Evolutionary conservation across 1,284 basidiomycete species (phyloP), one percentile per base, ranked within the genome.

Genomic region (Boletus mariae): DNA sequence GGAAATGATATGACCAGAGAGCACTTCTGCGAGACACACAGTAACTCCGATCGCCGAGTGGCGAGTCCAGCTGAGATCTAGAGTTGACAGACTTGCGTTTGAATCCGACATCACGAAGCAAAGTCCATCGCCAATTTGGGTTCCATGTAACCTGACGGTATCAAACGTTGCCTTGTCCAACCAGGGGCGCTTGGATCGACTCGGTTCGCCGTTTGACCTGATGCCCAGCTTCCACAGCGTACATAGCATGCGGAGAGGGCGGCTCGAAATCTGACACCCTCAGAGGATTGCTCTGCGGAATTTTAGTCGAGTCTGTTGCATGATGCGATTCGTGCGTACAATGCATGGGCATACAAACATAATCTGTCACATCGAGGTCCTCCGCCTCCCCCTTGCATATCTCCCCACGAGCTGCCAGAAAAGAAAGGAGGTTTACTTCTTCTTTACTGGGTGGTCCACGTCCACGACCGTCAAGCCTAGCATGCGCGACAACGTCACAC

Each of bases 381-480:
- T 6, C 42, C 53, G 45, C 53, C 6, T 46, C 35, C 20, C 20
- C 2, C 20, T 20, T 35, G 47, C 43, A 31, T 47, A 37, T 11
- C 28, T 28, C 43, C 25, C 9, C 37, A 50, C 35, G 15, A 52
- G 40, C 4, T 0, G 17, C 41, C 10, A 54, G n/a, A 45, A 47
- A 49, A 53, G 41, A 48, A 52, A 50, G 32, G 15, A 4, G n/a
- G 45, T 73, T 73, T 80, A 87, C 74, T 90, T 89, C 74, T 86
- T 87, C 75, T 87, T 87, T 57, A 75, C 68, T 50, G 78, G 72
- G 65, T 84, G 80, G 67, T 80, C 74, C 65, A 90, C 71, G 70
- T 89, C 87, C 47, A 81, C 74, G 37, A 90, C 74, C 41, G 63
- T 75, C 63, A 90, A 76, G 66, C 84, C 87, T 90, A 57, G 25